Evolutionary conservation across 208 protist species (phyloP), one percentile per base, ranked within the genome.

Genomic region (Blastocrithidia nonstop): DNA sequence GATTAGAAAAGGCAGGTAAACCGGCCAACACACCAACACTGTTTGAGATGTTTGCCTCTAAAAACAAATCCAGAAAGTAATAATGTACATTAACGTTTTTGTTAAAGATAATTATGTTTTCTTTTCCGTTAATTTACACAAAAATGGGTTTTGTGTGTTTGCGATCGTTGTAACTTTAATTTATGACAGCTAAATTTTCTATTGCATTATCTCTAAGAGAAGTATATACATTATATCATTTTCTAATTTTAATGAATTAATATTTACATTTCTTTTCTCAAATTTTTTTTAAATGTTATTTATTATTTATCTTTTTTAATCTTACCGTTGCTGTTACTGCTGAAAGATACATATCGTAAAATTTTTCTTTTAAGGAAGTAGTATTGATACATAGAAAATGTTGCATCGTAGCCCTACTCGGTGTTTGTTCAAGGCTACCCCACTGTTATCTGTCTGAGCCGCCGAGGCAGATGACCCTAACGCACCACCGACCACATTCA

Each of bases 401-500:
- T 76, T 85, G 75, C 33, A 76, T 27, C 61, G 65, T 24, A 26
- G 13, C 6, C 65, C 43, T 35, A 46, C 55, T 27, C 48, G 53
- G 38, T 45, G 47, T 19, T 26, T 57, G 3, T 31, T 86, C 17
- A 74, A 73, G 38, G 48, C 58, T 19, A 73, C 71, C 11, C 67
- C 71, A 37, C 29, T 79, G 52, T 66, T 81, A 42, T 75, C 74
- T 43, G 82, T 86, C 16, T 92, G 77, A 78, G 78, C 78, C 1
- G 82, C 82, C 11, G 82, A 92, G 57, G 82, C 65, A 22, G 78
- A 88, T 48, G 82, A 92, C 49, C 31, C 55, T 22, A 70, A 76
- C 56, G 82, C 82, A 3, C 82, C 82, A 5, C 72, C 65, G 24
- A 92, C 82, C 1, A 92, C 82, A 25, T 92, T 92, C 61, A 86